Evolutionary conservation across 2,329 filamentous ascomycete species (phyloP).

Genomic region (Colletotrichum tropicicola): DNA sequence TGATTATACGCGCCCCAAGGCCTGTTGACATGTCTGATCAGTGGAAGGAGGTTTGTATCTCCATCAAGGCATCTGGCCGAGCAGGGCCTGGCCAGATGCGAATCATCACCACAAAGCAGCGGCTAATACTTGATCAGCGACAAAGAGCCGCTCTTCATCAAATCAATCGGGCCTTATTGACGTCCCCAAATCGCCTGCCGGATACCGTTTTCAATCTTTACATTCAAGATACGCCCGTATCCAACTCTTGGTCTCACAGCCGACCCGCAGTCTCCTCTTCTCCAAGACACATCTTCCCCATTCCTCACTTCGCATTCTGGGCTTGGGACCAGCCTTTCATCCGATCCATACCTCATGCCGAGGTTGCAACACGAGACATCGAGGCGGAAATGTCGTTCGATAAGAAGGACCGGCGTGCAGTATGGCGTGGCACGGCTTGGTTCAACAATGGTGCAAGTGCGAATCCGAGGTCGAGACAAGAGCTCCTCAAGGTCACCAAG

Average conservation of each 20-base stretch:
- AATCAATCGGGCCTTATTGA: conserved; percentile 60
- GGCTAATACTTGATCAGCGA: conserved; percentile 41
- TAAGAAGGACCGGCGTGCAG: conserved; percentile 50
- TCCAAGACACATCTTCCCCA: conserved; percentile 53
- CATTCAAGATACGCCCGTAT: conserved; percentile 57
- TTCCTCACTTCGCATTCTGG: conserved; percentile 67
- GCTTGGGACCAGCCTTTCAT: conserved; percentile 62
- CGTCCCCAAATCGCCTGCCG: conserved; percentile 56
- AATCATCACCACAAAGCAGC: conserved; percentile 1
- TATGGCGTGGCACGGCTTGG: conserved; percentile 62
- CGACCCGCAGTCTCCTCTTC: conserved; percentile 48
- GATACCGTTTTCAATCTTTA: conserved; percentile 62
- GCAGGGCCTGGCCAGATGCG: not conserved
- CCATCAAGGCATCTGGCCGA: not conserved
- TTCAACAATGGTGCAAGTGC: conserved; percentile 52
- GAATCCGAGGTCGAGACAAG: conserved; percentile 49
- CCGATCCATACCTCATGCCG: conserved; percentile 50
- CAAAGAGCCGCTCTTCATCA: conserved; percentile 62
- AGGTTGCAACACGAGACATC: conserved; percentile 45
- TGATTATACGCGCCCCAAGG: conserved; percentile 52
- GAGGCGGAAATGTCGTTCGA: conserved; percentile 39
- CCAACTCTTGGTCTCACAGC: conserved; percentile 57
- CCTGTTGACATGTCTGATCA: conserved; percentile 50
- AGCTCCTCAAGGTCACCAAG: conserved; percentile 45
- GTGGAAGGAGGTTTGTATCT: conserved; percentile 48